Evolutionary conservation across 2,329 filamentous ascomycete genomes (phyloP).

Genomic region (Apiospora rasikravindrae): DNA sequence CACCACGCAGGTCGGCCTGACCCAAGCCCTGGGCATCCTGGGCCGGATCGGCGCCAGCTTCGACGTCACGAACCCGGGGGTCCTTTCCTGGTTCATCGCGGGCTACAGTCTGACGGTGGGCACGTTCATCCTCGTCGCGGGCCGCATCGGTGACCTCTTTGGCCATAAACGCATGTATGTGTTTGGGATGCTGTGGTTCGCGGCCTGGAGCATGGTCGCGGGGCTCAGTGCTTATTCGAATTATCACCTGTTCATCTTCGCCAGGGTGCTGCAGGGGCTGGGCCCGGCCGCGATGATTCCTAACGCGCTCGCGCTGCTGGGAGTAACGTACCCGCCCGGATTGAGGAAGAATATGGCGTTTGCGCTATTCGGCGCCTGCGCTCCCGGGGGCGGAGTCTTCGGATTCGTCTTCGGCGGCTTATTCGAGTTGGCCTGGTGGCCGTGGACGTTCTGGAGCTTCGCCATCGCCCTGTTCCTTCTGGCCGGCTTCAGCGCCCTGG

Average conservation of each 20-base stretch:
- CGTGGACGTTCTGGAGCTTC: constrained; percentile 38
- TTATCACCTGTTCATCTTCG: constrained; percentile 48
- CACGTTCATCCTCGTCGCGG: constrained; percentile 53
- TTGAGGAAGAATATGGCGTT: constrained; percentile 42
- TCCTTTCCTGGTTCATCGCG: constrained; percentile 51
- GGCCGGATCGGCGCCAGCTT: constrained; percentile 51
- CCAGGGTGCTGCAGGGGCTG: constrained; percentile 57
- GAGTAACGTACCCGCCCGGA: constrained; percentile 51
- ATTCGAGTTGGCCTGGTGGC: constrained; percentile 37
- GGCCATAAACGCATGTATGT: constrained; percentile 52
- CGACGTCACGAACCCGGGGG: constrained; percentile 40
- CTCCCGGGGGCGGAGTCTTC: constrained; percentile 39
- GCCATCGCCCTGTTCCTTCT: constrained; percentile 35
- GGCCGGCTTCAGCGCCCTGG: constrained; percentile 27
- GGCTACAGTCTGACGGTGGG: constrained; percentile 51
- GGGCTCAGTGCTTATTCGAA: constrained; percentile 41
- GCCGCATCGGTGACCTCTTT: constrained; percentile 51
- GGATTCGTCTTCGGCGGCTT: constrained; percentile 37
- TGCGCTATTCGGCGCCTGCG: constrained; percentile 42
- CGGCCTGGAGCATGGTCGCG: constrained; percentile 45
- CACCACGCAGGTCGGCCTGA: constrained; percentile 42
- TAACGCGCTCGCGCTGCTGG: constrained; percentile 61
- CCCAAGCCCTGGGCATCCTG: constrained; percentile 44
- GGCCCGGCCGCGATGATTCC: constrained; percentile 62
- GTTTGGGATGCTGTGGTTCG: constrained; percentile 48